Evolutionary conservation across 495 filamentous ascomycete species (phyloP), one percentile per base, ranked within the genome.

Genomic region (Immersiella caudata): DNA sequence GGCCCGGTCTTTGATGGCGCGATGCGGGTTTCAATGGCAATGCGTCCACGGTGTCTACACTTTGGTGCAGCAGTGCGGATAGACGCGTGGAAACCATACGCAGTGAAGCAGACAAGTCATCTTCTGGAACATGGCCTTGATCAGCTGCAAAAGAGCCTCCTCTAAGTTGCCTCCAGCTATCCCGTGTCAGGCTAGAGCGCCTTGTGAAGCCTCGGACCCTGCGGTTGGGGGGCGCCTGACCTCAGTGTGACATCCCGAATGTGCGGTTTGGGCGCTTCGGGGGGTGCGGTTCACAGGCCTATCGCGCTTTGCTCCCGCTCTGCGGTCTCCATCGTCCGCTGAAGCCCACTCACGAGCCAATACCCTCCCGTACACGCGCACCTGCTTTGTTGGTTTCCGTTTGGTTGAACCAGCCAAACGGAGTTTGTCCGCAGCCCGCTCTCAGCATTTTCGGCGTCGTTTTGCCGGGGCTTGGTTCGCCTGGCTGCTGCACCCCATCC

Each of bases 161-260:
- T 18, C 40, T 46, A 46, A 12, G 40, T 18, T 46, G 9, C 40
- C 40, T 18, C 40, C 9, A 46, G 16, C 40, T 46, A n/a, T 59
- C 59, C 36, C 27, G 33, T 40, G 27, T 62, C 33, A 40, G 59
- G 36, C 29, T 18, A 63, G 49, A 59, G 26, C 18, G 16, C 55
- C 27, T 58, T 58, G 67, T 54, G 63, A 69, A 66, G 62, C 63
- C 67, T 69, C 67, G 67, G 67, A 58, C 62, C 63, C 67, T 69
- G 67, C 63, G 50, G 54, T 35, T 24, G 46, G 58, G 50, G 62
- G 62, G 61, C 70, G 62, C 67, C 67, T 71, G 72, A 70, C 73
- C 70, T 70, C 63, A 70, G 52, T 65, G 70, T 72, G 70, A 74
- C 72, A 74, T 70, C 60, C 72, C 65, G 71, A 61, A 66, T 26